These are phyloP conservation scores for Cyberlindnera mycetangii DNA, from an alignment of 805 yeast species.

Conservation along the genomic window DNA sequence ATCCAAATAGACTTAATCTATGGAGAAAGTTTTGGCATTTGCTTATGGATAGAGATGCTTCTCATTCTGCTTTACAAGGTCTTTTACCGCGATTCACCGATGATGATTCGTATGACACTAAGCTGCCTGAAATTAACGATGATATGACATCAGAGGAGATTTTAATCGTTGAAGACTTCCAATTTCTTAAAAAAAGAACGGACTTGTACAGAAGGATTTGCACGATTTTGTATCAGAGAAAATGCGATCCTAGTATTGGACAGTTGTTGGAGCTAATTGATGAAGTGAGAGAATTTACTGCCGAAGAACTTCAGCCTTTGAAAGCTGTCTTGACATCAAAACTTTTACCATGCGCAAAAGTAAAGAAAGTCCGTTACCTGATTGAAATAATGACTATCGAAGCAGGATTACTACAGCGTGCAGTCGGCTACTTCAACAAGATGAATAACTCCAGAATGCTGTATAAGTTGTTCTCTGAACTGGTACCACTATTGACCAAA, in stretches of 20 bases:
- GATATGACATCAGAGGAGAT: constrained; percentile 36
- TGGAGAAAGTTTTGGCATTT: constrained; percentile 28
- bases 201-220: constrained; percentile 31
- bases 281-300: constrained; percentile 33
- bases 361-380: constrained; percentile 23
- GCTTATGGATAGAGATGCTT: constrained; percentile 23
- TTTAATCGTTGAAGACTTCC: constrained; percentile 32
- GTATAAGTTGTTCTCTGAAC: constrained; percentile 32
- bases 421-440: constrained; percentile 39
- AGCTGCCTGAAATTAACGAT: constrained; percentile 32
- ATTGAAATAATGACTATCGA: constrained; percentile 30
- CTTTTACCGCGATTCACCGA: constrained; percentile 16
- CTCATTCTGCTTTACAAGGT: constrained; percentile 14
- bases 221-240: constrained; percentile 32
- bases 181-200: constrained; percentile 31
- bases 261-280: constrained; percentile 31
- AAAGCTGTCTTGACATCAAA: constrained; percentile 12
- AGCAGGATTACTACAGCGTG: constrained; percentile 33
- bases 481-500: constrained; percentile 27
- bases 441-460: constrained; percentile 29
- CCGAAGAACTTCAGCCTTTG: constrained; percentile 26
- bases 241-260: constrained; percentile 31
- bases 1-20: constrained; percentile 3
- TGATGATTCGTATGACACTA: constrained; percentile 19
- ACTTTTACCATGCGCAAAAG: constrained; percentile 15